Evolutionary conservation across 257 asterid genomes (phyloP).

Genomic region (Primulina tabacum): DNA sequence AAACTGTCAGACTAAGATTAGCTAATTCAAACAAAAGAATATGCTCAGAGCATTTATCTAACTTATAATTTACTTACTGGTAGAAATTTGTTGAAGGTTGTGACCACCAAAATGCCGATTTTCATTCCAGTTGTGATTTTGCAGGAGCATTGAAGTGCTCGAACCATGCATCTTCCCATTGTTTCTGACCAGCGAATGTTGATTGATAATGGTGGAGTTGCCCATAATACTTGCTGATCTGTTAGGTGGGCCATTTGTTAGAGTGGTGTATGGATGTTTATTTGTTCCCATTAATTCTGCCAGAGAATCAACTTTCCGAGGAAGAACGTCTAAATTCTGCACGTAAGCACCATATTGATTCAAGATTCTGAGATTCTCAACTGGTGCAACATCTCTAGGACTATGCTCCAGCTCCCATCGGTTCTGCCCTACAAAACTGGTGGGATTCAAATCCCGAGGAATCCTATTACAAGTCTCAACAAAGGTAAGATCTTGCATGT

Average conservation of each 20-base stretch:
- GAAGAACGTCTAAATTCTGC: slow-evolving; percentile 28
- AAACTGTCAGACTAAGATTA: not conserved
- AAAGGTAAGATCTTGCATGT: slow-evolving; percentile 19
- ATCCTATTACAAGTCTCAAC: slow-evolving; percentile 17
- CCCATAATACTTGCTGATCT: slow-evolving; percentile 12
- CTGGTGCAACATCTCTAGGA: slow-evolving; percentile 19
- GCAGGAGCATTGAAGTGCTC: slow-evolving; percentile 28
- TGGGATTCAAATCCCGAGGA: slow-evolving; percentile 20
- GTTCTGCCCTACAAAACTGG: slow-evolving; percentile 8
- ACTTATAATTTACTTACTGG: slow-evolving; percentile 39
- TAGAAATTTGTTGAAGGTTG: slow-evolving; percentile 37
- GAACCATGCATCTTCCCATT: slow-evolving; percentile 22
- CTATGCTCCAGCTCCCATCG: slow-evolving; percentile 23
- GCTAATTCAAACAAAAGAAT: slow-evolving; percentile 2
- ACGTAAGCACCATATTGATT: slow-evolving; percentile 27
- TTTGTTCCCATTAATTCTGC: slow-evolving; percentile 38
- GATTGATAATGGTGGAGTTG: slow-evolving; percentile 23
- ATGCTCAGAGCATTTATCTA: not conserved
- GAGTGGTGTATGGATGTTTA: slow-evolving; percentile 21
- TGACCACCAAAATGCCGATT: slow-evolving; percentile 27
- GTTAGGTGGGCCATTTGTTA: slow-evolving; percentile 22
- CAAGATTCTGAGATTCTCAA: slow-evolving; percentile 21
- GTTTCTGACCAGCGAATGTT: slow-evolving; percentile 36
- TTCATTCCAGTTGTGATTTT: slow-evolving; percentile 26
- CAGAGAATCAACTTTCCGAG: slow-evolving; percentile 32